Evolutionary conservation across 129 eudicot species (phyloP).

Genomic region (Silybum marianum): DNA sequence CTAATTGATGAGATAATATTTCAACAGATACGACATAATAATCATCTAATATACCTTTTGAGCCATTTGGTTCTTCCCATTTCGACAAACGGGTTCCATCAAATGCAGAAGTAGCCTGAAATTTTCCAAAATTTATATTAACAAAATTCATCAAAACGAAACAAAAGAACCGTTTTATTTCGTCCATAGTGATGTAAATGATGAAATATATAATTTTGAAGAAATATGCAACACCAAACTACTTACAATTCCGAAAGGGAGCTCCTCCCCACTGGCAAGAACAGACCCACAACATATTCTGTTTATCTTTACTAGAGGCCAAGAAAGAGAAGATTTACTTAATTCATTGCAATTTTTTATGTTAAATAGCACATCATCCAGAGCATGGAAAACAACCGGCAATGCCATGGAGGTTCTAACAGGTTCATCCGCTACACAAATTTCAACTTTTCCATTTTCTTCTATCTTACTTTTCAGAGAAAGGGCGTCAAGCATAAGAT

Average conservation of each 20-base stretch:
- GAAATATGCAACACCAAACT: background rate
- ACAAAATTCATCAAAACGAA: constrained; percentile 6
- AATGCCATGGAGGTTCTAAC: constrained; percentile 76
- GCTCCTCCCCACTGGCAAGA: constrained; percentile 98
- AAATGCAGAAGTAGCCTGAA: constrained; percentile 88
- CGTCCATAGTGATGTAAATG: background rate
- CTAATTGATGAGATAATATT: background rate
- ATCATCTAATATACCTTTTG: constrained; percentile 58
- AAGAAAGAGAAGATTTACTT: constrained; percentile 50
- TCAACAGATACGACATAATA: background rate
- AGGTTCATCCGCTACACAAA: constrained; percentile 69
- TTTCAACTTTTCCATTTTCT: constrained; percentile 49
- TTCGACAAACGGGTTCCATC: constrained; percentile 90
- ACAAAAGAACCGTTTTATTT: background rate
- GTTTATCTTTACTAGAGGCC: constrained; percentile 88
- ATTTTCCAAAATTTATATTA: constrained; percentile 6
- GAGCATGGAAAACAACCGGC: constrained; percentile 89
- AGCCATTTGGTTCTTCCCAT: constrained; percentile 99
- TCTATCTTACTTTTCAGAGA: constrained; percentile 56
- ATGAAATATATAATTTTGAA: background rate
- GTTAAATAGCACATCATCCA: constrained; percentile 68
- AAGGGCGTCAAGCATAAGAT: constrained; percentile 67
- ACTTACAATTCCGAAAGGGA: constrained; percentile 97
- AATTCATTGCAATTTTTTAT: constrained; percentile 36
- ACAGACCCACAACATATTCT: constrained; percentile 84